Evolutionary conservation across 805 yeast genomes (phyloP), one percentile per base, ranked within the genome.

Genomic region (Zygosaccharomyces kombuchaensis): DNA sequence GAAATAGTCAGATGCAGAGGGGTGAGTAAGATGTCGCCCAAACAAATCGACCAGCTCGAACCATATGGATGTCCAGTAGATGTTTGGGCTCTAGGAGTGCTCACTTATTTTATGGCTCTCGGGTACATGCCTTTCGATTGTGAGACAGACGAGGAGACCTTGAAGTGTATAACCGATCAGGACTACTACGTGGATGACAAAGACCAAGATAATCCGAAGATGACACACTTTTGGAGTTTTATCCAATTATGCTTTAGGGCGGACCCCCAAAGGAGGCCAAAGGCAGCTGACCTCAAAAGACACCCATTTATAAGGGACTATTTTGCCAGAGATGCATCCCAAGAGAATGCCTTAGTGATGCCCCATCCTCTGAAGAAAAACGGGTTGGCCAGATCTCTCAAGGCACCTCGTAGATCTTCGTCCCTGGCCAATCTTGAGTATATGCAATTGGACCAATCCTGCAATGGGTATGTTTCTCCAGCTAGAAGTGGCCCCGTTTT

Each of bases 111-210:
- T 55, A 74, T 83, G 74, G 71, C 81, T 12, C 74, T 84, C 50
- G 90, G 90, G 2, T 84, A 82, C 58, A 78, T 84, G 66, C 91
- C 91, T 1, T 84, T 84, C 61, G 90, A 84, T 55, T 78, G 89
- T 51, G 89, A 83, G 42, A 74, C 79, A 5, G 82, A 81, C 32
- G 75, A 73, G 1, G 89, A 84, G 57, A 86, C 88, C 9, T 71
- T 74, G 54, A 74, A 78, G 34, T 85, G 87, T 29, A 82, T 84
- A n/a, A 46, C 58, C 17, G 68, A 60, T 10, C 80, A 75, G n/a
- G 84, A 83, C 48, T 82, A 70, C 56, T 67, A 70, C 45, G 80
- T 79, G 52, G 84, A 80, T 48, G 85, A 86, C n/a, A 75, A 71
- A 4, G 76, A 73, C 51, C 73, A 77, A 57, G 76, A 84, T 43